A percentile compares a stretch with the other conserved stretches of the same genome.
These are phyloP conservation scores for Aegilops speltoides DNA, from an alignment of 176 grass and related monocot species.

Conservation along the genomic window DNA sequence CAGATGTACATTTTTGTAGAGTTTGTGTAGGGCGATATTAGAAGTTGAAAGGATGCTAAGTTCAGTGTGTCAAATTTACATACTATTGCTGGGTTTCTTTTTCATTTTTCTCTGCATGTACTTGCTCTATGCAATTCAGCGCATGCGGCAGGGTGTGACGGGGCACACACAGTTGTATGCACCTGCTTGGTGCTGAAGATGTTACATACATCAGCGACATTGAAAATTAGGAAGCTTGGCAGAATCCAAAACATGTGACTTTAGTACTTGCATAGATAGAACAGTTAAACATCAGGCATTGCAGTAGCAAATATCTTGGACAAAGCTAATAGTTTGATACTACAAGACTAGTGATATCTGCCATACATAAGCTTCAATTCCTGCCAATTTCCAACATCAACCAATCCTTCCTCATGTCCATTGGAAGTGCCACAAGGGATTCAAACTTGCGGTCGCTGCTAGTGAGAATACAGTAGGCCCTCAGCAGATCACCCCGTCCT, in stretches of 20 bases:
- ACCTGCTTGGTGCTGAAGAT: background rate
- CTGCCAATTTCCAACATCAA: constrained; percentile 26
- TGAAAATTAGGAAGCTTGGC: background rate
- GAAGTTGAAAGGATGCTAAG: background rate
- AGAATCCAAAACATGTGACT: background rate
- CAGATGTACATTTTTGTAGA: constrained; percentile 28
- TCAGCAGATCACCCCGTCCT: constrained; percentile 18
- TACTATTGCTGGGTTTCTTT: background rate
- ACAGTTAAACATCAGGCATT: background rate
- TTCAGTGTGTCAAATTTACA: background rate
- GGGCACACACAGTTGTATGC: background rate
- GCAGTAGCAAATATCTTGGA: constrained; percentile 3
- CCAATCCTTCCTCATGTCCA: constrained; percentile 38
- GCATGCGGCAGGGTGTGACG: too few species aligned
- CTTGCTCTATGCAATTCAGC: background rate
- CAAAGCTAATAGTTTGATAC: background rate
- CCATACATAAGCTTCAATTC: background rate
- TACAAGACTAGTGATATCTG: background rate
- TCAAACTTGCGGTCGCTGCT: constrained; percentile 25
- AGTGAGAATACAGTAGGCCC: constrained; percentile 29
- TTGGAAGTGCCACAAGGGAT: constrained; percentile 14
- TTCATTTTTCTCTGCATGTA: background rate
- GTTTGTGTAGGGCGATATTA: constrained; percentile 4
- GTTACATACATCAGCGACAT: background rate
- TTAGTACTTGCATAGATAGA: background rate